Evolutionary conservation across 1,139 yeast species (phyloP), one percentile per base, ranked within the genome.

Genomic region (Magnusiomyces ingens): DNA sequence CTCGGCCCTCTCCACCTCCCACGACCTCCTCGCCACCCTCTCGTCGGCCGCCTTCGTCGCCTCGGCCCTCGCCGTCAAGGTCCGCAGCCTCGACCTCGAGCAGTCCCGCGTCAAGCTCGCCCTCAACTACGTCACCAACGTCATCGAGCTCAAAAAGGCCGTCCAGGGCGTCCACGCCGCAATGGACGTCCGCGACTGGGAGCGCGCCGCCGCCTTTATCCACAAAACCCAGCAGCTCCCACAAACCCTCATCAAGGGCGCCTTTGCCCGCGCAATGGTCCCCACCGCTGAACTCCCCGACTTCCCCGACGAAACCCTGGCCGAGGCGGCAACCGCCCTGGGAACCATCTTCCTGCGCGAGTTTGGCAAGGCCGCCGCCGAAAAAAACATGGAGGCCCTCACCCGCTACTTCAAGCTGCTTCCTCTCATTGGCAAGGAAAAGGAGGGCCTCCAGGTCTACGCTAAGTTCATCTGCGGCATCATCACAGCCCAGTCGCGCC

Each of bases 261-360:
- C 78, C 54, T 90, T 84, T 68, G 93, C 96, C 1, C 78, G 83
- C 50, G 81, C 78, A 48, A 88, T 87, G 63, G 93, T 93, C n/a
- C 99, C 99, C 0, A 82, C 95, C 0, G 76, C 87, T 8, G 95
- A 88, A 52, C 77, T 90, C n/a, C 96, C 97, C 0, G 95, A 88
- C 54, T 72, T 78, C 52, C 98, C 99, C 0, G 67, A 70, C 13
- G 76, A 71, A 1, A 72, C 86, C 0, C 64, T 93, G 1, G 66
- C 71, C 1, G 74, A 73, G 17, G 88, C 95, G 79, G 77, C 81
- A 3, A 71, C 71, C 1, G 76, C 81, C 46, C 73, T 91, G 55
- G 81, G 81, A 1, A 67, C 67, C 1, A 71, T 82, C 1, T 90
- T 90, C 64, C 70, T 77, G 49, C 65, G 73, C 2, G 84, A 82